Base-by-base conservation (phyloP, 1,139 yeast genomes). In the Kurtzmaniella quercitrusa region DNA sequence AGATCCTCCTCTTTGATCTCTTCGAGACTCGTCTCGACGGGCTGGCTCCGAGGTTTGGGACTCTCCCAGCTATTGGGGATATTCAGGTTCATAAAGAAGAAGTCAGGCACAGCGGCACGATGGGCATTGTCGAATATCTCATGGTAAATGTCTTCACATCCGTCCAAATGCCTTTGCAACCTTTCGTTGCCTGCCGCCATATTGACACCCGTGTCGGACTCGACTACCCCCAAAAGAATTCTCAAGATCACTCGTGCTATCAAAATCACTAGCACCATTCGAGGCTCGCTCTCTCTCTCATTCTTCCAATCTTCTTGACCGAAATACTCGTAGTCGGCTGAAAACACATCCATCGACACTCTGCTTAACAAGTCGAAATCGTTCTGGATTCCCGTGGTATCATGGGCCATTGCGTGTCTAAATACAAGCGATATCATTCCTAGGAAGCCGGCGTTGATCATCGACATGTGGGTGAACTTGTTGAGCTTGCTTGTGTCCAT, bases 141-240 rank as follows among this genome's bases (percentile, higher is more conserved):
- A 4, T 66, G 65, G 42, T 50, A 60, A 5, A 57, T 46, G 3
- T 37, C 39, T 33, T 48, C 53, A 19, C 57, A 46, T 2, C 51
- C 46, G 8, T 43, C 40, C 39, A 63, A 52, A 42, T 58, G 62
- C 3, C 51, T 51, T 2, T 25, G 24, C 16, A 63, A 51, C 4
- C 56, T 53, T 8, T 52, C 50, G 7, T 51, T 42, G 16, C 43
- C 47, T 11, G 45, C 44, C 14, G 46, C 38, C 14, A 53, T 54
- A 37, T 57, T 48, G 15, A 43, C 41, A 1, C 46, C 43, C 2
- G 46, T 25, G 12, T 49, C 54, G 9, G 44, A 39, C 2, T 52
- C 46, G 43, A 56, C 43, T 2, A 51, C 43, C 21, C 51, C 49
- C 3, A 61, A 38, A 27, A 63, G 43, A 1, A 62, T 42, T 37